phyloP scores from a whole-genome alignment of 345 rosid genomes.

The Trapa bicornis region DNA sequence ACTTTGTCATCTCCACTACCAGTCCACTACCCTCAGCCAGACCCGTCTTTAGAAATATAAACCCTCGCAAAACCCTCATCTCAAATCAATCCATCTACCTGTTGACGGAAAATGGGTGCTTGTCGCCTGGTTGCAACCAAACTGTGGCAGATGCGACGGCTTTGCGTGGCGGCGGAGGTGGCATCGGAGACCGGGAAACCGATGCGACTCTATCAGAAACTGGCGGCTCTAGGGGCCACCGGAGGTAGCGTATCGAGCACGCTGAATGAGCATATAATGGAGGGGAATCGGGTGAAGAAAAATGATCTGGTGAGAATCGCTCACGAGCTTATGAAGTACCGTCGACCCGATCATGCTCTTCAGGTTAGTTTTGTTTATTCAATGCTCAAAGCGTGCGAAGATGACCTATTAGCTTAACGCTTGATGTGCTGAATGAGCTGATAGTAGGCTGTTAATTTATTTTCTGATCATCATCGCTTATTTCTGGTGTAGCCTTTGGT shows the following conservation, averaged over 20 bases:
- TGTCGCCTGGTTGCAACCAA: slow-evolving; percentile 14
- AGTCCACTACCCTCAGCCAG: too few relatives aligned
- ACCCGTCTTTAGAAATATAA: background rate
- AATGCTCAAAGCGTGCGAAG: background rate
- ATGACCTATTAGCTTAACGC: background rate
- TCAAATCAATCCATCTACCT: background rate
- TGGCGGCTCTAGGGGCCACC: slow-evolving; percentile 33
- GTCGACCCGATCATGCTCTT: slow-evolving; percentile 42
- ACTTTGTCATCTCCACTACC: too few relatives aligned
- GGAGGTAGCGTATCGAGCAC: slow-evolving; percentile 40
- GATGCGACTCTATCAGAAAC: slow-evolving; percentile 24
- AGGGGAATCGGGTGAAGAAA: slow-evolving; percentile 31
- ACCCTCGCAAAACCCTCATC: background rate
- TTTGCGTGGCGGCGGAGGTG: slow-evolving; percentile 11
- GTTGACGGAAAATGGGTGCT: slow-evolving; percentile 9
- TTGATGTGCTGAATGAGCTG: background rate
- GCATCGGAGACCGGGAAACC: slow-evolving; percentile 6
- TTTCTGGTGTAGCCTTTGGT: too few relatives aligned
- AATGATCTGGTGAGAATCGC: slow-evolving; percentile 27
- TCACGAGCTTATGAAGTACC: slow-evolving; percentile 43
- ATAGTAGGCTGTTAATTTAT: too few relatives aligned
- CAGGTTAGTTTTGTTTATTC: slow-evolving; percentile 24
- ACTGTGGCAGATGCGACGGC: slow-evolving; percentile 13
- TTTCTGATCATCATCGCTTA: too few relatives aligned
- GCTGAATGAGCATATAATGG: slow-evolving; percentile 40